Conservation (phyloP, 352 stramenopile species). For the Achlya hypogyna region DNA sequence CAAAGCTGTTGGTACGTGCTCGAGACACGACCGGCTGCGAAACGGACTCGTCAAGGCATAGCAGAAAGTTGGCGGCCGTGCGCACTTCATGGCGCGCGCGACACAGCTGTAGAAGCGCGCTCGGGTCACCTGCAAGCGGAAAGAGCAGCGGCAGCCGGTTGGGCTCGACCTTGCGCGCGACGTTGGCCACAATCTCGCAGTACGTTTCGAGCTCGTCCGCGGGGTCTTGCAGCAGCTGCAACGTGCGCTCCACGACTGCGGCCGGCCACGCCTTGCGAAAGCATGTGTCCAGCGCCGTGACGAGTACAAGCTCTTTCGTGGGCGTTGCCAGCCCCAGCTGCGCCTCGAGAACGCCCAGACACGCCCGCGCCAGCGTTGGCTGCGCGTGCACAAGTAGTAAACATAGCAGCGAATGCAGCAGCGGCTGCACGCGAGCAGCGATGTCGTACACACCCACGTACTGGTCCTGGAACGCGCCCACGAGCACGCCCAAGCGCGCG, state of each 20-base stretch:
- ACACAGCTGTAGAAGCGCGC: conserved; percentile 52
- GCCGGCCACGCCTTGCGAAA: conserved; percentile 37
- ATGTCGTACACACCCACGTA: conserved; percentile 74
- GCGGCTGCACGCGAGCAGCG: conserved; percentile 65
- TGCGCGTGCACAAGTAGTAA: conserved; percentile 62
- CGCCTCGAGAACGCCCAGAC: conserved; percentile 37
- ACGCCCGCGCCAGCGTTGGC: conserved; percentile 37
- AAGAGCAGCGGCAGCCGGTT: conserved; percentile 66
- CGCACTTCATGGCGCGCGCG: conserved; percentile 55
- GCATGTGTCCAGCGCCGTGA: conserved; percentile 66
- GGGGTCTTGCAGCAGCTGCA: conserved; percentile 36
- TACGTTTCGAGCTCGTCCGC: conserved; percentile 63
- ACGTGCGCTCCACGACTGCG: conserved; percentile 34
- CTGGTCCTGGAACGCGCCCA: conserved; percentile 70
- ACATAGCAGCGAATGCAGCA: conserved; percentile 65
- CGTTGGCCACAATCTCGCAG: conserved; percentile 75
- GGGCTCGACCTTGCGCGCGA: conserved; percentile 75
- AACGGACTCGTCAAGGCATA: conserved; percentile 52
- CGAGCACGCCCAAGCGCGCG: conserved; percentile 55
- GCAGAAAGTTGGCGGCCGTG: conserved; percentile 74
- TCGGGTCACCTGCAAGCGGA: conserved; percentile 48
- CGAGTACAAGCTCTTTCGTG: conserved; percentile 72
- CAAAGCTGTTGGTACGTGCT: conserved; percentile 13
- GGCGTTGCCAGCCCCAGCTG: conserved; percentile 54
- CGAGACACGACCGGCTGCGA: neutral